phyloP scores from a whole-genome alignment of 495 filamentous ascomycete species.

The Penicillium cosmopolitanum region DNA sequence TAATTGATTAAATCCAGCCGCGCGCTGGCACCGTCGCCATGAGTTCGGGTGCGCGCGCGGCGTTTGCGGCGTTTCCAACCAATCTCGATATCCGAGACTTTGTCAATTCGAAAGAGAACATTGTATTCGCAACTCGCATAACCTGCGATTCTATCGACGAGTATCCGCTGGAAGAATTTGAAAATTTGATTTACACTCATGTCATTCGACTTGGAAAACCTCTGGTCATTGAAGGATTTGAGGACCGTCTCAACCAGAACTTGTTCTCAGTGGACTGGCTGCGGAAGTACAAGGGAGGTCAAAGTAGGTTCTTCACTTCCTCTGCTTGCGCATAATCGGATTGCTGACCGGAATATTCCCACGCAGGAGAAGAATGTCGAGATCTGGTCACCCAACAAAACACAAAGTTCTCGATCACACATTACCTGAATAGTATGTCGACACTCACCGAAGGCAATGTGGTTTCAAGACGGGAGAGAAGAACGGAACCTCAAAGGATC shows the following conservation, averaged over 20 bases:
- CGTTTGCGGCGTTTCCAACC: constrained; percentile 83
- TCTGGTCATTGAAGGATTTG: constrained; percentile 79
- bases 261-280: constrained; percentile 85
- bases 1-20: not conserved
- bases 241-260: constrained; percentile 59
- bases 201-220: constrained; percentile 85
- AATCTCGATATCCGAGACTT: constrained; percentile 74
- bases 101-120: constrained; percentile 78
- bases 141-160: constrained; percentile 72
- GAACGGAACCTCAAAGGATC: constrained; percentile 68
- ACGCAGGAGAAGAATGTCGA: constrained; percentile 66
- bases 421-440: constrained; percentile 85
- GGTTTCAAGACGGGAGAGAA: not conserved
- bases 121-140: constrained; percentile 78
- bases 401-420: constrained; percentile 78
- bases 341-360: not conserved
- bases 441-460: constrained; percentile 45
- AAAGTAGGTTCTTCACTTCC: constrained; percentile 56
- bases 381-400: constrained; percentile 70
- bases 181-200: constrained; percentile 75
- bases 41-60: constrained; percentile 44
- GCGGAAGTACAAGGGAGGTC: constrained; percentile 67
- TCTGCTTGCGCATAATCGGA: not conserved
- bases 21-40: constrained; percentile 8
- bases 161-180: constrained; percentile 72